Conservation (phyloP, 108 stramenopile genomes). For the Nitzschia sp. region DNA sequence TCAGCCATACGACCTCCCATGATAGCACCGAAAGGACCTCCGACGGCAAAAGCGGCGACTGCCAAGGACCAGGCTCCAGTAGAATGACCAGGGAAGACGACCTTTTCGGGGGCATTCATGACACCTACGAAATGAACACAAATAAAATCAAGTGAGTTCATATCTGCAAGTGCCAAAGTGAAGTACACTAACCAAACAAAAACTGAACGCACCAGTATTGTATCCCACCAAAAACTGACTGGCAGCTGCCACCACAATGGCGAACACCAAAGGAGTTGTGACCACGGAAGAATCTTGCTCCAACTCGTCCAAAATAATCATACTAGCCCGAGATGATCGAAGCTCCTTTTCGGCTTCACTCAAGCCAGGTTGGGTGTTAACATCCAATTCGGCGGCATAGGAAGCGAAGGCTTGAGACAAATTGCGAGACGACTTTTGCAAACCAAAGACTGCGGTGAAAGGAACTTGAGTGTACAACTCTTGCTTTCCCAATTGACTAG, state of each 20-base stretch:
- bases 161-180: neutral
- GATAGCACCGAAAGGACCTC: constrained; percentile 78
- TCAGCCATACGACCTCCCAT: constrained; percentile 73
- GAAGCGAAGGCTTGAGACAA: constrained; percentile 67
- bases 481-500: constrained; percentile 75
- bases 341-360: constrained; percentile 48
- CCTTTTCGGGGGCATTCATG: constrained; percentile 83
- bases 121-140: constrained; percentile 42
- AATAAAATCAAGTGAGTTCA: neutral
- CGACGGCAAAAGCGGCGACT: constrained; percentile 77
- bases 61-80: constrained; percentile 78
- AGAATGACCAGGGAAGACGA: constrained; percentile 81
- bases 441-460: constrained; percentile 77
- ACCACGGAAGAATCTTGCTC: constrained; percentile 79
- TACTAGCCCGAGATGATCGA: constrained; percentile 53
- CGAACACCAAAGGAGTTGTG: constrained; percentile 81
- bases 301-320: constrained; percentile 81
- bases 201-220: constrained; percentile 42
- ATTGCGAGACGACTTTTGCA: constrained; percentile 69
- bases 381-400: constrained; percentile 81
- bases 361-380: constrained; percentile 26
- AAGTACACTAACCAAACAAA: neutral
- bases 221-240: constrained; percentile 83
- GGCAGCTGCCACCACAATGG: constrained; percentile 64
- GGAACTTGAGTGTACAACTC: constrained; percentile 82